phyloP scores from a whole-genome alignment of 1,284 basidiomycete species.

The Austroboletus niveus region DNA sequence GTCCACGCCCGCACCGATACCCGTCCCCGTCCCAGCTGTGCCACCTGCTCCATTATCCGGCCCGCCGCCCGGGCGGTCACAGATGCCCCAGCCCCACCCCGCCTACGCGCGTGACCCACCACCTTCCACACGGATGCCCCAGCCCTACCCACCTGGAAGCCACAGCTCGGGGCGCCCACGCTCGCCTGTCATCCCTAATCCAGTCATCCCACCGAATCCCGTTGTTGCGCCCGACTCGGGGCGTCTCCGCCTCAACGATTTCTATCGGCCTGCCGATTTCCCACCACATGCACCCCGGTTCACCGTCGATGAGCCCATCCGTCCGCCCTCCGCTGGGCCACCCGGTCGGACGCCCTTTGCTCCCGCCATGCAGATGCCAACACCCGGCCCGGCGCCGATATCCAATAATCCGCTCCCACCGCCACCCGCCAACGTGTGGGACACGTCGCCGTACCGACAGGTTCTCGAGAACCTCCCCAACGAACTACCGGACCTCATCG shows the following conservation, averaged over 20 bases:
- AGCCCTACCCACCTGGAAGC: slow-evolving; percentile 8
- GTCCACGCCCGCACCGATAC: not conserved
- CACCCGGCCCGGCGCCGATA: slow-evolving; percentile 4
- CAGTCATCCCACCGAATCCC: slow-evolving; percentile 28
- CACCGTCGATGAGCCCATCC: slow-evolving; percentile 6
- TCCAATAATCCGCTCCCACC: slow-evolving; percentile 47
- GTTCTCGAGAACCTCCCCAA: slow-evolving; percentile 46
- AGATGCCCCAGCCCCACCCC: slow-evolving; percentile 24
- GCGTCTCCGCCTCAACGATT: slow-evolving; percentile 30
- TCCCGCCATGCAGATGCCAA: not conserved
- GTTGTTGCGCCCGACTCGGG: slow-evolving; percentile 6
- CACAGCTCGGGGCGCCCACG: slow-evolving; percentile 14
- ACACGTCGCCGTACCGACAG: slow-evolving; percentile 46
- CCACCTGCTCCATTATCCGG: not conserved
- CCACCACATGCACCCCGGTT: slow-evolving; percentile 1
- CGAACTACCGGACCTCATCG: slow-evolving; percentile 37
- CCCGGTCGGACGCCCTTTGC: slow-evolving; percentile 14
- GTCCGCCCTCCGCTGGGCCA: slow-evolving; percentile 13
- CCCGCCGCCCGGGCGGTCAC: not conserved
- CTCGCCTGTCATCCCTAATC: slow-evolving; percentile 5
- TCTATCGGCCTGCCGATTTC: slow-evolving; percentile 22
- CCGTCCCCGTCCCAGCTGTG: not conserved
- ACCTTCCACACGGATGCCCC: slow-evolving; percentile 21
- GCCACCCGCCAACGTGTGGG: slow-evolving; percentile 50
- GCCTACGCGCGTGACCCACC: not conserved